Base-by-base conservation (phyloP, 139 green algal genomes). In the Chlamydomonas eustigma region DNA sequence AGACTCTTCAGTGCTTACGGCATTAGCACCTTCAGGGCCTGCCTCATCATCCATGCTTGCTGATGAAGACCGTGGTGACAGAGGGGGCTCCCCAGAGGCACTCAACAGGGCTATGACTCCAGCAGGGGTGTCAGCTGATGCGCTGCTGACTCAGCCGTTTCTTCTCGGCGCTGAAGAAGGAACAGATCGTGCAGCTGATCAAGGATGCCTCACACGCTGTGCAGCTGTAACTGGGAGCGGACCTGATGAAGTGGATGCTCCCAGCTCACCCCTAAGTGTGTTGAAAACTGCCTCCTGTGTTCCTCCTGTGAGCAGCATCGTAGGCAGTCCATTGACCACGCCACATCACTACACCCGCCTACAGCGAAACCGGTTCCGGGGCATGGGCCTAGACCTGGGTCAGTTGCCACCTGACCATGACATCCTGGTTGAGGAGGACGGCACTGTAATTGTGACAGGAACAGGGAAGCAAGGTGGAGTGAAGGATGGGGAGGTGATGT, bases 271-370 rank as follows among this genome's bases (percentile, higher is more conserved):
- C 8, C n/a, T 22, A 4, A 68, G 52, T 28, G 22, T 68, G 12
- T 4, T 68, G 12, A 12, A 22, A 12, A 68, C 52, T 37, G 52
- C 52, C 18, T 68, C 52, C 6, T 28, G 52, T 28, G 52, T 68
- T 4, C 52, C 6, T 35, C 52, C 6, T 5, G 18, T 22, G 33
- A n/a, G 18, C 12, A 37, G n/a, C 4, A 25, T 73, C 3, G 65
- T 73, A 6, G 68, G 68, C 37, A 63, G 37, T 24, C 68, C 68
- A 5, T 22, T 75, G 18, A 75, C 37, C 34, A 64, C 68, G 35
- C 68, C 68, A 31, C 18, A 58, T n/a, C 36, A 75, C 36, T 75
- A 63, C 38, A 75, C 68, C 3, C 68, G 68, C 12, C 37, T 63
- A 38, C 68, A 75, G 35, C n/a, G n/a, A 34, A 4, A 44, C 4